A percentile compares a stretch with the other conserved stretches of the same genome.
These are phyloP conservation scores for Akanthomyces lecanii DNA, from an alignment of 2,329 filamentous ascomycete genomes.

Conservation along the genomic window DNA sequence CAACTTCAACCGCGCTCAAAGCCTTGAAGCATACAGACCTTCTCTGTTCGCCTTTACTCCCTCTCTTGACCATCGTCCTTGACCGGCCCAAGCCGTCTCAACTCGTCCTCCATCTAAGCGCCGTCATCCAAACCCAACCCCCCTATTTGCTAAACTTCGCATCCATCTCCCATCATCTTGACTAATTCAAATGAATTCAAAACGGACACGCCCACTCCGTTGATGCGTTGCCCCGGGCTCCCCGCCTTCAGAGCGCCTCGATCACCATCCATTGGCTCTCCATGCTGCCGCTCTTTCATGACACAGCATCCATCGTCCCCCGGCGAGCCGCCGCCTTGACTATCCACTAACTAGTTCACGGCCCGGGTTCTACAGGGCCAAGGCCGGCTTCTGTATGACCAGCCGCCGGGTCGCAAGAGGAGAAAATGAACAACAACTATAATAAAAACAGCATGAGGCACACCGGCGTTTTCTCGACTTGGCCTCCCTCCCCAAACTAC, in stretches of 20 bases:
- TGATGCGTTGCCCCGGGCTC: background rate
- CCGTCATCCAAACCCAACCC: background rate
- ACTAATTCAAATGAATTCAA: background rate
- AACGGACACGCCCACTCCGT: background rate
- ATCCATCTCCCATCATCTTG: background rate
- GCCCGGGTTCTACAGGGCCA: background rate
- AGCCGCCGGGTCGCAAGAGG: background rate
- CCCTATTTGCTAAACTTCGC: background rate
- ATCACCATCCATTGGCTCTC: conserved; percentile 6
- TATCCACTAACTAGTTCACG: background rate
- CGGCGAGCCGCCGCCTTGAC: conserved; percentile 9
- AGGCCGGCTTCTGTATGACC: background rate
- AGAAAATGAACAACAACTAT: too few species aligned
- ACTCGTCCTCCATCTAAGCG: background rate
- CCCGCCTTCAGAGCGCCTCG: background rate
- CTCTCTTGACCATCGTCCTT: too few species aligned
- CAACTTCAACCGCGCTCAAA: background rate
- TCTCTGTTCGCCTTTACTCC: too few species aligned
- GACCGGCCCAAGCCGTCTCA: too few species aligned
- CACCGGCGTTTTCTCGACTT: background rate
- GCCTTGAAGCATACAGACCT: too few species aligned
- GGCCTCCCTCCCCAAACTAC: background rate
- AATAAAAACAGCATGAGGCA: background rate
- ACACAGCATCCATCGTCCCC: background rate
- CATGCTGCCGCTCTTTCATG: background rate